phyloP scores from a whole-genome alignment of 345 rosid genomes.

The Erysimum cheiranthoides region DNA sequence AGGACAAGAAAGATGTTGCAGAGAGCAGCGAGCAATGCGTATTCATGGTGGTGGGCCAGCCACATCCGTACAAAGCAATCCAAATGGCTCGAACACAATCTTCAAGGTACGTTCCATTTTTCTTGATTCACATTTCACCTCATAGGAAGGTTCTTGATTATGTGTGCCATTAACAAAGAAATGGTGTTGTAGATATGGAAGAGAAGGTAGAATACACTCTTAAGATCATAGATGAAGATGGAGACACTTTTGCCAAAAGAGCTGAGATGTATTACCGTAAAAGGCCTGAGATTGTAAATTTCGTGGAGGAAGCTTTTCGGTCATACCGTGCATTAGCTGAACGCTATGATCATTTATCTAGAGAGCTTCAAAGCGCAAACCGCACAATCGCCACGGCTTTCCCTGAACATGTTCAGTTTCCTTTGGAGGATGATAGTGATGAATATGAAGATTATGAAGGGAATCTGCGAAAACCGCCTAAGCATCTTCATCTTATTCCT shows the following conservation, averaged over 20 bases:
- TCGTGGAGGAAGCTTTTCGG: slow-evolving; percentile 70
- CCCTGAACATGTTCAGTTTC: slow-evolving; percentile 69
- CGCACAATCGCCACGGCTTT: slow-evolving; percentile 74
- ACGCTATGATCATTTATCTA: slow-evolving; percentile 67
- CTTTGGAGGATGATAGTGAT: slow-evolving; percentile 60
- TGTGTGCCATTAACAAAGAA: background rate
- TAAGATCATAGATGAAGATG: slow-evolving; percentile 68
- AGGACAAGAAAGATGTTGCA: slow-evolving; percentile 57
- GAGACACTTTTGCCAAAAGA: slow-evolving; percentile 75
- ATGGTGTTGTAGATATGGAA: slow-evolving; percentile 67
- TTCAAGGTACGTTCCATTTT: slow-evolving; percentile 54
- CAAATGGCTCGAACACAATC: slow-evolving; percentile 84
- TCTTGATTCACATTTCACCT: slow-evolving; percentile 13
- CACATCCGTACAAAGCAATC: slow-evolving; percentile 87
- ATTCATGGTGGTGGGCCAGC: slow-evolving; percentile 98
- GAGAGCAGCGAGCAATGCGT: slow-evolving; percentile 79
- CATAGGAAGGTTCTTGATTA: background rate
- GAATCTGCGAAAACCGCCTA: slow-evolving; percentile 25
- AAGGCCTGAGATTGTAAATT: slow-evolving; percentile 73
- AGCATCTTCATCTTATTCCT: slow-evolving; percentile 38
- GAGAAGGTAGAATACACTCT: slow-evolving; percentile 62
- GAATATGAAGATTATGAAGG: slow-evolving; percentile 34
- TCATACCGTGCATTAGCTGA: slow-evolving; percentile 80
- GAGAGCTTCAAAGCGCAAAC: slow-evolving; percentile 83
- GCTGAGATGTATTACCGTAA: slow-evolving; percentile 78